Evolutionary conservation across 2,329 filamentous ascomycete genomes (phyloP), one percentile per base, ranked within the genome.

Genomic region (Aspergillus terreus): DNA sequence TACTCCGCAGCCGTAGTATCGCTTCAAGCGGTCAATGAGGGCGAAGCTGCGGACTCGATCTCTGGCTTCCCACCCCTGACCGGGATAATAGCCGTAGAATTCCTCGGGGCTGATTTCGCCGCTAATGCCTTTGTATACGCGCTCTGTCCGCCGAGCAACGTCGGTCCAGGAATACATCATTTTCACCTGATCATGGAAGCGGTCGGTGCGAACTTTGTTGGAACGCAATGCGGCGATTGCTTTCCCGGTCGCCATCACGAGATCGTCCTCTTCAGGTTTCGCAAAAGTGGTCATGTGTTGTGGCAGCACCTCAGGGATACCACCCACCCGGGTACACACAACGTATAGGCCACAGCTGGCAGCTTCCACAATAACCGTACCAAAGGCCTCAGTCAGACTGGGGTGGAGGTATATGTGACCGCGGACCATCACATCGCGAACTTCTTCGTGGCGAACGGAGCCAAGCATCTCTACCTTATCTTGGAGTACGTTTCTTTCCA

Each of bases 111-210:
- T 85, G 48, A 95, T 85, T n/a, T 84, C 85, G 6, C 91, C 92
- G 2, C 85, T 90, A 60, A 99, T 95, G 44, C 94, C 90, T 67
- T 95, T 85, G 71, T 99, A 99, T 0, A 99, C 94, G 27, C 92
- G 82, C 73, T 99, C 94, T 0, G 94, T 97, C 50, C 94, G 87
- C 62, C 88, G 82, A 12, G 94, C 94, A 25, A 99, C 92, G 68
- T 99, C 92, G 25, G 89, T 89, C 94, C 94, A 99, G 1, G 90
- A 95, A 74, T 99, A 99, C 94, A 97, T 97, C 76, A 88, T 89
- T 71, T 92, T 91, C 56, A 99, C 94, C 71, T 97, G 89, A 59
- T 96, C 92, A 68, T 99, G 94, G 66, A 99, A 99, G 40, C 87
- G 83, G 68, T 97, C 92, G 1, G 94, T 95, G 56, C 90, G 85